phyloP scores from a whole-genome alignment of 2,329 filamentous ascomycete species.

The Fonsecaea pedrosoi region DNA sequence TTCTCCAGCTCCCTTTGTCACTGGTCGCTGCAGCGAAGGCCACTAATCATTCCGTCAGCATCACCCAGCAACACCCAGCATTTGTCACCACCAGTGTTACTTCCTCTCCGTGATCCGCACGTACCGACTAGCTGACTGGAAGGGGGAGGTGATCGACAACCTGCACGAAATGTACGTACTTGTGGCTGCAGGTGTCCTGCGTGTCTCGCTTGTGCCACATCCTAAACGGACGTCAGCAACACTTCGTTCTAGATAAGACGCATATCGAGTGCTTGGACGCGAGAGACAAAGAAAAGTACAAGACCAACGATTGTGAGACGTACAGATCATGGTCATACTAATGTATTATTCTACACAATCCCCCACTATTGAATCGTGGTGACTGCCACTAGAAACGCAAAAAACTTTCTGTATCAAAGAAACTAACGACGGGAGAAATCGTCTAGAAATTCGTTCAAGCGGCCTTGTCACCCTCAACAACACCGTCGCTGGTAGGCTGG shows the following conservation, averaged over 20 bases:
- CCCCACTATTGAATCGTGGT: slow-evolving; percentile 8
- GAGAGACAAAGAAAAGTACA: neutral
- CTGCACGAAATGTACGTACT: neutral
- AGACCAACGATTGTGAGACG: neutral
- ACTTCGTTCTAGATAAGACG: neutral
- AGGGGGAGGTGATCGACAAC: neutral
- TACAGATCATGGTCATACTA: neutral
- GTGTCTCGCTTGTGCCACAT: neutral
- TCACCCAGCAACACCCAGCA: neutral
- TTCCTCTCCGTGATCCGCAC: neutral
- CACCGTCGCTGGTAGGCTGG: slow-evolving; percentile 41
- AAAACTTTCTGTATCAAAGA: neutral
- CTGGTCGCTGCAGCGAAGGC: no score
- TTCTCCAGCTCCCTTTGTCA: no score
- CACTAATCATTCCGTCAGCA: slow-evolving; percentile 14
- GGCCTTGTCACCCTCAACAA: slow-evolving; percentile 18
- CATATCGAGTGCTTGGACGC: no score
- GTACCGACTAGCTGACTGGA: neutral
- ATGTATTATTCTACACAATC: slow-evolving; percentile 18
- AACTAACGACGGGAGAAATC: slow-evolving; percentile 6
- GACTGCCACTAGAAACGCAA: neutral
- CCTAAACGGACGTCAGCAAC: slow-evolving; percentile 9
- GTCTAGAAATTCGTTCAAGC: neutral
- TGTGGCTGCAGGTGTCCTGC: neutral
- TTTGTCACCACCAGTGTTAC: neutral